Conservation (phyloP, 2,329 filamentous ascomycete genomes). For the Trichophyton equinum region DNA sequence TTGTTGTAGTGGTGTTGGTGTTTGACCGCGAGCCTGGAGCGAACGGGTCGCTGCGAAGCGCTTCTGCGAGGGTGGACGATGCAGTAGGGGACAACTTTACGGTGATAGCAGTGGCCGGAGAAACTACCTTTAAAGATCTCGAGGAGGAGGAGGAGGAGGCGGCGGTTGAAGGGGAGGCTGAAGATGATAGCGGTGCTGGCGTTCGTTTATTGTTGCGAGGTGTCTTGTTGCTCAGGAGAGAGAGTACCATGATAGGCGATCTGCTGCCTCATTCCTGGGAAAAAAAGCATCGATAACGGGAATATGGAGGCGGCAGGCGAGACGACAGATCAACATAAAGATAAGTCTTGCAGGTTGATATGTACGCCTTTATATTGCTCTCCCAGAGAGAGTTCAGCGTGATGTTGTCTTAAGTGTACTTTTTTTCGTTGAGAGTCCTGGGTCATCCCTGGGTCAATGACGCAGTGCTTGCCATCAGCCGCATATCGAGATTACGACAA, state of each 20-base stretch:
- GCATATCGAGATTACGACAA: not conserved
- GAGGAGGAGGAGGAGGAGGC: constrained; percentile 1
- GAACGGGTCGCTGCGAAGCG: constrained; percentile 33
- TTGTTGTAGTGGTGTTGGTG: constrained; percentile 6
- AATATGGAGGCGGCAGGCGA: not conserved
- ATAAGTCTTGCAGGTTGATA: not conserved
- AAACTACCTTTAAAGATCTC: not conserved
- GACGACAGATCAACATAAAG: not conserved
- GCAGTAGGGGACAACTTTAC: not conserved
- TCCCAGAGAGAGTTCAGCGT: not conserved
- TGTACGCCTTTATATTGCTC: not conserved
- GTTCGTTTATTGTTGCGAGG: not conserved
- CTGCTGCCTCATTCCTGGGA: not conserved
- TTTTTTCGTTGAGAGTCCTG: not conserved
- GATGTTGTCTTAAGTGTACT: not conserved
- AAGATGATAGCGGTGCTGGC: not conserved
- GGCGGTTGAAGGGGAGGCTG: not conserved
- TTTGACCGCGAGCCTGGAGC: constrained; percentile 10
- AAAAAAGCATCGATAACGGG: not conserved
- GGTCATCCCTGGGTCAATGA: not conserved
- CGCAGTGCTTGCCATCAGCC: not conserved
- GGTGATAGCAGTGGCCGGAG: not conserved
- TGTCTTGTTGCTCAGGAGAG: not conserved
- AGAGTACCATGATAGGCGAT: constrained; percentile 5
- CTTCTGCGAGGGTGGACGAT: constrained; percentile 30